phyloP scores from a whole-genome alignment of 192 early-diverging fungal species.

The Glomus cerebriforme region DNA sequence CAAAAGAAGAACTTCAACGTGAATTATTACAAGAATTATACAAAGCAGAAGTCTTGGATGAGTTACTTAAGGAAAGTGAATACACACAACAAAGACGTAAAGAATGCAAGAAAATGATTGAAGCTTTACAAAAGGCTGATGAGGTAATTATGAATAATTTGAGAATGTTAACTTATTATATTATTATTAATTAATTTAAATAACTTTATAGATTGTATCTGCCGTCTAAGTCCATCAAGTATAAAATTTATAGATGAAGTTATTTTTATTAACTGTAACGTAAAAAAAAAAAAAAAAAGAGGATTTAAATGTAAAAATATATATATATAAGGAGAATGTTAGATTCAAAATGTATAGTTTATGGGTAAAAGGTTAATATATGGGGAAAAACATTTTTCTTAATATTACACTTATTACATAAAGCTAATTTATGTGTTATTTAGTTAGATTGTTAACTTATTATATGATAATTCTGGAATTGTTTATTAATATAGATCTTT shows the following conservation, averaged over 20 bases:
- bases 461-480: not conserved
- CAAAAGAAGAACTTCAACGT: conserved; percentile 94
- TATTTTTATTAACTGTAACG: not conserved
- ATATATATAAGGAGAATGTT: too few species aligned
- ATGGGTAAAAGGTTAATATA: too few species aligned
- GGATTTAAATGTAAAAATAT: too few species aligned
- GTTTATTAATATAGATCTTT: not conserved
- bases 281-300: too few species aligned
- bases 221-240: not conserved
- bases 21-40: conserved; percentile 96
- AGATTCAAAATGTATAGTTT: too few species aligned
- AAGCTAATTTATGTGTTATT: too few species aligned
- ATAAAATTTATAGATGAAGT: not conserved
- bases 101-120: conserved; percentile 99
- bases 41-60: conserved; percentile 91
- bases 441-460: too few species aligned
- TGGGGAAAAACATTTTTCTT: too few species aligned
- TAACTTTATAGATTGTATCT: conserved; percentile 24
- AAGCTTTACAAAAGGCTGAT: conserved; percentile 81
- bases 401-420: too few species aligned
- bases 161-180: not conserved
- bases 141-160: conserved; percentile 54
- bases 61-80: conserved; percentile 96
- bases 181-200: not conserved
- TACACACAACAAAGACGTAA: conserved; percentile 83